These are phyloP conservation scores for Melocanna baccifera DNA, from an alignment of 176 grass and related monocot species.

Conservation along the genomic window DNA sequence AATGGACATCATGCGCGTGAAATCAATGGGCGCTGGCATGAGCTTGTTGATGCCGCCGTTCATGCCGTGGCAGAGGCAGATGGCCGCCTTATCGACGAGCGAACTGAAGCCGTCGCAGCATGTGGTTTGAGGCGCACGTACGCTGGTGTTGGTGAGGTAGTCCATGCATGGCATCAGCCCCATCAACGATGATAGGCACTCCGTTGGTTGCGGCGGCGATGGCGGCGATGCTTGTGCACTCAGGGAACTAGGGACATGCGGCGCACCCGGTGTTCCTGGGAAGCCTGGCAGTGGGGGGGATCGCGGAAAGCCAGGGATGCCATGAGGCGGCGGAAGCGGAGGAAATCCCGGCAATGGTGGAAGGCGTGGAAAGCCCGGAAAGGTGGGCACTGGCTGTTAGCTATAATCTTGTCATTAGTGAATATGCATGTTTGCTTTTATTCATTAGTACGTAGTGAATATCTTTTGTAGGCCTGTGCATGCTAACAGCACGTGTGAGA, in stretches of 20 bases:
- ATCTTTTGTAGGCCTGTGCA: no score
- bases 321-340: not conserved
- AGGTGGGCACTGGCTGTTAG: not conserved
- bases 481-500: no score
- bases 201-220: not conserved
- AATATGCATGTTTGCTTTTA: no score
- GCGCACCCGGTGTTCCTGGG: not conserved
- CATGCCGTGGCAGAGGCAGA: slow-evolving; percentile 18
- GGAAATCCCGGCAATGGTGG: not conserved
- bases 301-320: not conserved
- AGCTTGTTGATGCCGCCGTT: slow-evolving; percentile 5
- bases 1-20: not conserved
- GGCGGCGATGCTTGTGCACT: not conserved
- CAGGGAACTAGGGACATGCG: not conserved
- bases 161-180: slow-evolving; percentile 25
- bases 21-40: not conserved
- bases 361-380: not conserved
- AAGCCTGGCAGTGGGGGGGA: not conserved
- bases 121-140: not conserved
- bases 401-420: no score
- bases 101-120: slow-evolving; percentile 13
- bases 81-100: not conserved
- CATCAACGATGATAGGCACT: slow-evolving; percentile 2
- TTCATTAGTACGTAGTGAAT: no score
- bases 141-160: slow-evolving; percentile 1